Evolutionary conservation across 352 stramenopile species (phyloP), one percentile per base, ranked within the genome.

Genomic region (Phytophthora tentaculata): DNA sequence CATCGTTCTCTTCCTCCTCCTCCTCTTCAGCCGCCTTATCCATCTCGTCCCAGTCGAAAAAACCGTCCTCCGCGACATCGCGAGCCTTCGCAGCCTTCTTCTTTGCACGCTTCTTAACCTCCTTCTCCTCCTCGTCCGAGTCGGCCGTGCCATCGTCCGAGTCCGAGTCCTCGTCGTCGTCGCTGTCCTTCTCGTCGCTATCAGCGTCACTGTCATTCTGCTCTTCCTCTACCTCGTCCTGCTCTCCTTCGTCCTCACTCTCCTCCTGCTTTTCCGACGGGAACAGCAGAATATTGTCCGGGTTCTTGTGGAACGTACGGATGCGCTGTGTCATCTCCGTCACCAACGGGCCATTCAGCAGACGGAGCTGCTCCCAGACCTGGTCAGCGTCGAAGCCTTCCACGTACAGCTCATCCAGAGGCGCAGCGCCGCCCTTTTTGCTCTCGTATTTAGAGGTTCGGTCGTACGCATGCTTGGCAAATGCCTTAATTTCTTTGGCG

Each of bases 21-120:
- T 92, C 83, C 32, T 92, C 87, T 59, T 95, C 87, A 1, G 85
- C 87, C 0, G 88, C 84, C 52, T 86, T 89, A 63, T 95, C 85
- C 87, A 95, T 95, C 67, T 95, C 87, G 26, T 94, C 87, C 87
- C 87, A 95, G 56, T 95, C 83, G 41, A 95, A 95, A 67, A 95
- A 95, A 0, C 84, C 84, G 39, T 94, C 87, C 64, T 93, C 84
- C 2, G 79, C 78, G 16, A 91, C 81, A 69, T 95, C 86, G 28
- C 81, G 79, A 51, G 67, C 51, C 62, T 84, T 89, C 73, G 89
- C 91, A 20, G 45, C 45, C 64, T 83, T 89, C 47, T 80, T 81
- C 10, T 73, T 71, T 43, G 64, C 72, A 4, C 66, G 56, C 23
- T 77, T 77, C 48, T 72, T 76, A 37, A 69, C 69, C n/a, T 80